phyloP scores from a whole-genome alignment of 148 eudicot species.

The Rhododendron molle region DNA sequence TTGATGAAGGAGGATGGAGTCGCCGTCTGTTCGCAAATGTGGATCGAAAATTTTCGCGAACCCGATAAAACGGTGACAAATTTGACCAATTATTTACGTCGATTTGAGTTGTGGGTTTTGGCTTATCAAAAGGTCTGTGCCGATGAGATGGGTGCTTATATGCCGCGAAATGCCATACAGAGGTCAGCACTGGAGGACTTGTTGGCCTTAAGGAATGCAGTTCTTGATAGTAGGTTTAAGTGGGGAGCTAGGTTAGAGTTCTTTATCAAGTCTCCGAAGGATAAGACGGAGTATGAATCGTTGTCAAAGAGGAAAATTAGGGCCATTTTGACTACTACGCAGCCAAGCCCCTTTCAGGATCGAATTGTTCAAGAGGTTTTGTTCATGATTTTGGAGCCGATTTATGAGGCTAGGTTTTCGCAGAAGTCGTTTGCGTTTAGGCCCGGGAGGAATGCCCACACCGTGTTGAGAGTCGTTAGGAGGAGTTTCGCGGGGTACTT shows the following conservation, averaged over 20 bases:
- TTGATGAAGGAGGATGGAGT: conserved; percentile 91
- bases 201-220: conserved; percentile 78
- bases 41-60: conserved; percentile 80
- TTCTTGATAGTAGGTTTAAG: conserved; percentile 74
- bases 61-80: conserved; percentile 57
- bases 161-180: conserved; percentile 69
- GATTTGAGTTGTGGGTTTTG: conserved; percentile 89
- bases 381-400: conserved; percentile 86
- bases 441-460: conserved; percentile 89
- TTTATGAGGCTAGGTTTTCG: conserved; percentile 78
- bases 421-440: conserved; percentile 89
- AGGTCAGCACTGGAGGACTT: conserved; percentile 65
- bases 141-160: conserved; percentile 76
- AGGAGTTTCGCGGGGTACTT: conserved; percentile 89
- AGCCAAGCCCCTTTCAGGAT: conserved; percentile 77
- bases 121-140: conserved; percentile 94
- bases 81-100: conserved; percentile 55
- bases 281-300: conserved; percentile 73
- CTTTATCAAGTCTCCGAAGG: conserved; percentile 73
- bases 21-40: conserved; percentile 61
- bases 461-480: conserved; percentile 72
- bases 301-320: conserved; percentile 86
- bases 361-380: conserved; percentile 88
- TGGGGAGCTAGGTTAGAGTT: conserved; percentile 92
- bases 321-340: conserved; percentile 72